Evolutionary conservation across 345 rosid genomes (phyloP).

Genomic region (Nephelium lappaceum): DNA sequence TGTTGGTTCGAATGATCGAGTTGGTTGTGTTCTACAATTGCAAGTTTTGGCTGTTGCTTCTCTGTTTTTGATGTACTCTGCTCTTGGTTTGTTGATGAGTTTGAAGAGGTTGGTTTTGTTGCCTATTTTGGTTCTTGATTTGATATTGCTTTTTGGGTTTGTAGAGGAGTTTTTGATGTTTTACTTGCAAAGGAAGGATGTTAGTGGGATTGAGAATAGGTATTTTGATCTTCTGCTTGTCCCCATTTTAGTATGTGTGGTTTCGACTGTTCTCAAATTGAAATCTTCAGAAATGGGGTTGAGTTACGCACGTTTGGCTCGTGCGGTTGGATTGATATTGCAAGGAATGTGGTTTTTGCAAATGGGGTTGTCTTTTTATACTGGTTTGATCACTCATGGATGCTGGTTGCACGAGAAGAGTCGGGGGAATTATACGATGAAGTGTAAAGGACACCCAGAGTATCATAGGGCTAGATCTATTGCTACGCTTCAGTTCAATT

Average conservation of each 20-base stretch:
- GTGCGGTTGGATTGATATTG: slow-evolving; percentile 72
- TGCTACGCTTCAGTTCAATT: slow-evolving; percentile 90
- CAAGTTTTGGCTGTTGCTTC: slow-evolving; percentile 61
- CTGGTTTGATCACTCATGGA: slow-evolving; percentile 62
- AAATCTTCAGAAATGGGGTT: slow-evolving; percentile 27
- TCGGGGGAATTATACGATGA: slow-evolving; percentile 76
- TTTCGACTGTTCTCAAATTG: slow-evolving; percentile 59
- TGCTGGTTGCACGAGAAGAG: slow-evolving; percentile 68
- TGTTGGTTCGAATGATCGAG: slow-evolving; percentile 47
- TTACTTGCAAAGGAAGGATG: slow-evolving; percentile 80
- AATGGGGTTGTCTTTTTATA: slow-evolving; percentile 81
- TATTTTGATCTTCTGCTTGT: slow-evolving; percentile 83
- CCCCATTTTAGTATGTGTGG: slow-evolving; percentile 61
- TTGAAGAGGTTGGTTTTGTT: slow-evolving; percentile 36
- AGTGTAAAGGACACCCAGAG: slow-evolving; percentile 73
- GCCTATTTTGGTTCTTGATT: slow-evolving; percentile 50
- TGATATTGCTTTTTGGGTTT: slow-evolving; percentile 73
- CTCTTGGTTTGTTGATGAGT: slow-evolving; percentile 44
- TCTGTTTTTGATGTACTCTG: slow-evolving; percentile 64
- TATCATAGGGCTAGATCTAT: slow-evolving; percentile 85
- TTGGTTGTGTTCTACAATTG: slow-evolving; percentile 71
- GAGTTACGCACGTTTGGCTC: slow-evolving; percentile 48
- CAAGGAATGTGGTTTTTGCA: slow-evolving; percentile 93
- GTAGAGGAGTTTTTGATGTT: slow-evolving; percentile 76
- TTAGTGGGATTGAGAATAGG: slow-evolving; percentile 39